Evolutionary conservation across 2,329 filamentous ascomycete species (phyloP).

Genomic region (Apiospora sp.): DNA sequence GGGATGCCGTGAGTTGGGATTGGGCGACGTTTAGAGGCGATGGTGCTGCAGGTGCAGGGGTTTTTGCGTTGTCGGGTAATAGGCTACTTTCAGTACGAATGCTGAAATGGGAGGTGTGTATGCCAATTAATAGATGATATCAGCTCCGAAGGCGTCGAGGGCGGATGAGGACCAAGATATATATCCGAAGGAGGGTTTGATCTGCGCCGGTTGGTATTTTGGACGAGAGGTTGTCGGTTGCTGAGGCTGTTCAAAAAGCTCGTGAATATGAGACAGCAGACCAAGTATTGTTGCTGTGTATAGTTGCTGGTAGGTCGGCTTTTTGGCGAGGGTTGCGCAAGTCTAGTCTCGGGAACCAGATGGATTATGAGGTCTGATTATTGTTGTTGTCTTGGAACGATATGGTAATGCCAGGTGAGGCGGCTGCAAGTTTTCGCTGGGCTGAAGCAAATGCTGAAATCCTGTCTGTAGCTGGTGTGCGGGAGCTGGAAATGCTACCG

Average conservation of each 20-base stretch:
- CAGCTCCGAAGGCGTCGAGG: constrained; percentile 43
- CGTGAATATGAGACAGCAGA: constrained; percentile 27
- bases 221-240: constrained; percentile 15
- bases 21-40: constrained; percentile 40
- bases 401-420: constrained; percentile 28
- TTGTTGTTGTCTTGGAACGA: constrained; percentile 28
- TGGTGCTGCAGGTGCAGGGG: constrained; percentile 38
- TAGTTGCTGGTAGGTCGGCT: constrained; percentile 15
- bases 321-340: constrained; percentile 28
- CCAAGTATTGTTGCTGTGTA: constrained; percentile 21
- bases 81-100: constrained; percentile 32
- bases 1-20: constrained; percentile 35
- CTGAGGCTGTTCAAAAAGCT: constrained; percentile 24
- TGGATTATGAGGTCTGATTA: constrained; percentile 28
- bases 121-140: constrained; percentile 44
- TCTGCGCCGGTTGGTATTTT: neutral
- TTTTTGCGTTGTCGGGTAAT: constrained; percentile 38
- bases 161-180: constrained; percentile 39
- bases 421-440: constrained; percentile 26
- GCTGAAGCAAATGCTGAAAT: constrained; percentile 25
- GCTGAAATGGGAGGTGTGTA: constrained; percentile 31
- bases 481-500: constrained; percentile 9
- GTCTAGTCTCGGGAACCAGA: constrained; percentile 25
- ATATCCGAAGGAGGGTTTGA: constrained; percentile 34
- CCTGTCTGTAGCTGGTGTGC: constrained; percentile 2